Base-by-base conservation (phyloP, 305 asterid genomes). In the Solanum aculeatissimum region DNA sequence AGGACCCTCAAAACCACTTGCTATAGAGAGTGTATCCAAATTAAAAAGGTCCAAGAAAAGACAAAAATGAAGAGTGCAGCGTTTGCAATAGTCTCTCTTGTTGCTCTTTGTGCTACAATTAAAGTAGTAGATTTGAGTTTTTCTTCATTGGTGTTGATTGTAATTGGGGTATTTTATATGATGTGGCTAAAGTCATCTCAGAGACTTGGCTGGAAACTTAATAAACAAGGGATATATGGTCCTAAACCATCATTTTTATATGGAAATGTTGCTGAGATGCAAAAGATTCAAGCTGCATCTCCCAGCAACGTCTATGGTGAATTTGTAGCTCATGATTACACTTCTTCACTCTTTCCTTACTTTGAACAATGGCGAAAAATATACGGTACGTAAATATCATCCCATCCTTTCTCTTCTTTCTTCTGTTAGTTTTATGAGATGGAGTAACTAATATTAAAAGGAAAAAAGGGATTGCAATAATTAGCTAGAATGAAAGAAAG, bases 281-380 rank as follows among this genome's bases (percentile, higher is more conserved):
- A 93, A 83, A 89, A 60, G 84, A 93, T 95, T 70, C 95, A 93
- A 83, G 92, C 90, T 66, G 13, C 85, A 4, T 55, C 80, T 10
- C 78, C 85, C 27, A 35, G 43, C 82, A 54, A 83, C 12, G 66
- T 58, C 1, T 60, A 82, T 60, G 90, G 87, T 77, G 95, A 91
- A 68, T 90, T 91, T 65, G 91, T 93, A 14, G 98, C 94, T 25
- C 98, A 95, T 88, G 97, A 93, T 55, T 95, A 95, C 85, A 93
- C 97, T 10, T 90, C 97, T 35, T 91, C 95, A 3, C 92, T 95
- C 86, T 95, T 95, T 58, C 98, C 98, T n/a, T 93, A 95, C 88
- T 95, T 95, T 53, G 97, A 93, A 53, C 93, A 91, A 51, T 95
- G 98, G 98, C 89, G 98, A 83, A 93, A 93, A 87, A 77, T 89